A percentile compares a stretch with the other conserved stretches of the same genome.
Evolutionary conservation across 805 yeast species (phyloP).

Genomic region (Candida broadrunensis): DNA sequence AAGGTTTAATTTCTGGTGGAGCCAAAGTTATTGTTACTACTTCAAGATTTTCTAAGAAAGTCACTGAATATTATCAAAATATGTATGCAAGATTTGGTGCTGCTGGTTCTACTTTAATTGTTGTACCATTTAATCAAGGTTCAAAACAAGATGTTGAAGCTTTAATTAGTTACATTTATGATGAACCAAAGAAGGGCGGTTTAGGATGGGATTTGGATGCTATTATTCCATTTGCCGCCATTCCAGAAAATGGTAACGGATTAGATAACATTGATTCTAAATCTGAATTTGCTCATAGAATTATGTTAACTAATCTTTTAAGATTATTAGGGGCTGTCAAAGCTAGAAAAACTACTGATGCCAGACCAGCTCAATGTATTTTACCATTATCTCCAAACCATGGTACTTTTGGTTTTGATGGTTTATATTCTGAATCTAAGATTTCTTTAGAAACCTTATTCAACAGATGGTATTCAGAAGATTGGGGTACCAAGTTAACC

Average conservation of each 20-base stretch:
- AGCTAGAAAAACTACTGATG: conserved; percentile 77
- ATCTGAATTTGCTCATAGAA: conserved; percentile 97
- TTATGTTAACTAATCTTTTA: conserved; percentile 93
- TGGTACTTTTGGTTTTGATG: conserved; percentile 98
- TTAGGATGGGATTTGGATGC: conserved; percentile 98
- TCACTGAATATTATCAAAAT: conserved; percentile 93
- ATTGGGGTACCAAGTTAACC: conserved; percentile 92
- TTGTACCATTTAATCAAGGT: conserved; percentile 99
- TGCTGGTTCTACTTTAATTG: conserved; percentile 84
- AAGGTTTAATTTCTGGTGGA: conserved; percentile 96
- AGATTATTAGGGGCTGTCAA: conserved; percentile 91
- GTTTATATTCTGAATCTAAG: conserved; percentile 97
- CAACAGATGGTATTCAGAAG: conserved; percentile 98
- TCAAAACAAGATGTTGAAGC: conserved; percentile 91
- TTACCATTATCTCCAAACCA: conserved; percentile 98
- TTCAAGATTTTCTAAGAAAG: conserved; percentile 88
- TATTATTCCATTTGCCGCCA: conserved; percentile 96
- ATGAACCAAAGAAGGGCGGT: conserved; percentile 80
- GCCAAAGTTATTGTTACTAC: conserved; percentile 97
- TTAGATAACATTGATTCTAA: conserved; percentile 88
- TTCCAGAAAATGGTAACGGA: conserved; percentile 98
- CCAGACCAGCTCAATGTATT: conserved; percentile 97
- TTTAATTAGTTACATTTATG: conserved; percentile 80
- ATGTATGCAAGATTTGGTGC: conserved; percentile 93
- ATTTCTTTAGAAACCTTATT: conserved; percentile 91